Percentiles rank a stretch among this genome's conserved stretches.
Evolutionary conservation across 106 monocot species (phyloP).

Genomic region (Apostasia ramifera): DNA sequence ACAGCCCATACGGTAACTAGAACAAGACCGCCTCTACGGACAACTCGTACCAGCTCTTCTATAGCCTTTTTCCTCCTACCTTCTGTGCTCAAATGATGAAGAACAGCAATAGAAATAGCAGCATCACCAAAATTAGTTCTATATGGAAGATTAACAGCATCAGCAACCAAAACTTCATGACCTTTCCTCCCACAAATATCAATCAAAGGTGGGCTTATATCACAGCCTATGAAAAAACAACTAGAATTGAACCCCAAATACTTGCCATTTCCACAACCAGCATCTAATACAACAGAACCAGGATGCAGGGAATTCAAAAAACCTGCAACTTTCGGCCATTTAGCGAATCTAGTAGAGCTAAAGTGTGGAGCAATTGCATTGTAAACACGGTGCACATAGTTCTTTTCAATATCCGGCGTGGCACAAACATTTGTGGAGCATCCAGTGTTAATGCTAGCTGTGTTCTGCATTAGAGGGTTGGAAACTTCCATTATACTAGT

Average conservation of each 20-base stretch:
- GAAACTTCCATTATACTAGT: not conserved
- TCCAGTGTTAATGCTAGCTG: not conserved
- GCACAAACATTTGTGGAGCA: slow-evolving; percentile 32
- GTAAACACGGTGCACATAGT: slow-evolving; percentile 85
- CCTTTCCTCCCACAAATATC: slow-evolving; percentile 64
- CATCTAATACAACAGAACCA: slow-evolving; percentile 70
- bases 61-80: slow-evolving; percentile 80
- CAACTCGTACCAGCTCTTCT: slow-evolving; percentile 74
- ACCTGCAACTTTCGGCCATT: slow-evolving; percentile 93
- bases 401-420: slow-evolving; percentile 93
- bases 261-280: slow-evolving; percentile 96
- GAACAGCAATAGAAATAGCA: slow-evolving; percentile 86
- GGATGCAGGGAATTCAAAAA: slow-evolving; percentile 64
- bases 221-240: slow-evolving; percentile 80
- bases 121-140: slow-evolving; percentile 74
- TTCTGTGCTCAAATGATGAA: slow-evolving; percentile 94
- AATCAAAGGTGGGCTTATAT: slow-evolving; percentile 73
- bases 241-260: slow-evolving; percentile 66
- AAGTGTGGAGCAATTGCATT: slow-evolving; percentile 96
- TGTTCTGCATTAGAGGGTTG: not conserved
- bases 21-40: slow-evolving; percentile 65
- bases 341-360: slow-evolving; percentile 86
- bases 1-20: slow-evolving; percentile 94
- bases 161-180: slow-evolving; percentile 90
- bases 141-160: slow-evolving; percentile 84